A percentile compares a stretch with the other conserved stretches of the same genome.
Evolutionary conservation across 2,329 filamentous ascomycete genomes (phyloP).

Genomic region (Drechslerella dactyloides): DNA sequence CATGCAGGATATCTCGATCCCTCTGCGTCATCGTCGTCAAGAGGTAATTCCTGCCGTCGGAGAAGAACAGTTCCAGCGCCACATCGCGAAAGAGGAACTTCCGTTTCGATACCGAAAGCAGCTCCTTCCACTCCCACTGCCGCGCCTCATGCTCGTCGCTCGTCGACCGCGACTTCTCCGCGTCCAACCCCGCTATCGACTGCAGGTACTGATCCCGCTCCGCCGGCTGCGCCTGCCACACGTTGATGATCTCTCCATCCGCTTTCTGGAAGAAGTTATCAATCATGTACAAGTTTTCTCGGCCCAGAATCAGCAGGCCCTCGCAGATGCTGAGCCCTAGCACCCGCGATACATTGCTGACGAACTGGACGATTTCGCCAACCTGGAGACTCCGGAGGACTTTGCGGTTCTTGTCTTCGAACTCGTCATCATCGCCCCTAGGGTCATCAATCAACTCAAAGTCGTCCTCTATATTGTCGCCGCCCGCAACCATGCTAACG

Average conservation of each 20-base stretch:
- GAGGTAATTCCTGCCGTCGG: slow-evolving; percentile 92
- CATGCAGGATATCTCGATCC: slow-evolving; percentile 79
- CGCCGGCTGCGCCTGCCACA: slow-evolving; percentile 88
- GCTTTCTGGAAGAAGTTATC: slow-evolving; percentile 95
- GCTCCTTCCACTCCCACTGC: slow-evolving; percentile 91
- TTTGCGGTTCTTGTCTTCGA: slow-evolving; percentile 97
- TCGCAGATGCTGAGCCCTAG: slow-evolving; percentile 92
- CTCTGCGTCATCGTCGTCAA: slow-evolving; percentile 78
- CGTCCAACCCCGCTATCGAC: slow-evolving; percentile 78
- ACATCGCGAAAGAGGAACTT: slow-evolving; percentile 95
- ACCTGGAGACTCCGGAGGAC: slow-evolving; percentile 92
- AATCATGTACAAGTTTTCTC: slow-evolving; percentile 89
- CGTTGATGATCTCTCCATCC: slow-evolving; percentile 95
- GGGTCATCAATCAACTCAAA: slow-evolving; percentile 96
- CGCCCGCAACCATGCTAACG: slow-evolving; percentile 32
- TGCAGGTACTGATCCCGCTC: slow-evolving; percentile 95
- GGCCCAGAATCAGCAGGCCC: slow-evolving; percentile 89
- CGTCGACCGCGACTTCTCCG: slow-evolving; percentile 66
- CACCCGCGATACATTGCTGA: slow-evolving; percentile 94
- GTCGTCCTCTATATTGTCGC: slow-evolving; percentile 74
- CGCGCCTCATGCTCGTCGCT: slow-evolving; percentile 77
- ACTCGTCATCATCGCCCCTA: slow-evolving; percentile 78
- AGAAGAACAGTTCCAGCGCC: slow-evolving; percentile 96
- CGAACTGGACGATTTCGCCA: slow-evolving; percentile 88
- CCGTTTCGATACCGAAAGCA: slow-evolving; percentile 93